These are phyloP conservation scores for Coniochaeta sp. DNA, from an alignment of 2,329 filamentous ascomycete species.

Conservation along the genomic window DNA sequence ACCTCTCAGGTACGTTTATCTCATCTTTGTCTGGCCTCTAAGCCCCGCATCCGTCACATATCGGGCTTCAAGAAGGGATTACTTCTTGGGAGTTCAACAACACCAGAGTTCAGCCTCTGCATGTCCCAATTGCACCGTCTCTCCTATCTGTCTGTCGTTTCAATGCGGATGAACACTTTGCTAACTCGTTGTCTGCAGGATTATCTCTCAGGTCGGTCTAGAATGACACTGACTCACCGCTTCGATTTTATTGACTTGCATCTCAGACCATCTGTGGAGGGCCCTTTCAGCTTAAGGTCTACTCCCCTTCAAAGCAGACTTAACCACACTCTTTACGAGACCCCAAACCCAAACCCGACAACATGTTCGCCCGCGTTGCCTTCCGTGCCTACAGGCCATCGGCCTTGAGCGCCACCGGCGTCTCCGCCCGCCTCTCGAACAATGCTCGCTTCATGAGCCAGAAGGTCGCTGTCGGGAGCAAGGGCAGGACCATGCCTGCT, in stretches of 20 bases:
- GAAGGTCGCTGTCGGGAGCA: conserved; percentile 58
- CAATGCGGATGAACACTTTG: conserved; percentile 8
- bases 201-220: conserved; percentile 65
- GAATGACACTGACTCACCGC: conserved; percentile 34
- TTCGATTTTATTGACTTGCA: conserved; percentile 29
- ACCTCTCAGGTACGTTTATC: conserved; percentile 74
- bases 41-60: conserved; percentile 4
- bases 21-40: not conserved
- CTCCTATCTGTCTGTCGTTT: conserved; percentile 2
- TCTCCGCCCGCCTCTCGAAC: conserved; percentile 22
- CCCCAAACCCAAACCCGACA: conserved; percentile 22
- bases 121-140: conserved; percentile 7
- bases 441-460: conserved; percentile 28
- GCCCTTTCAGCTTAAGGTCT: conserved; percentile 38
- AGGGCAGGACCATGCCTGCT: conserved; percentile 60
- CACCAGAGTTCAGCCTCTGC: not conserved
- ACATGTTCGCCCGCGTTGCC: conserved; percentile 55
- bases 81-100: not conserved
- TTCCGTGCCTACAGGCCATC: conserved; percentile 45
- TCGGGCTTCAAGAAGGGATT: not conserved
- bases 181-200: conserved; percentile 48
- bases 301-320: conserved; percentile 15
- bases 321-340: conserved; percentile 12
- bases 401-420: conserved; percentile 34
- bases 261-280: conserved; percentile 46